These are phyloP conservation scores for Heritiera littoralis DNA, from an alignment of 345 rosid genomes.

Conservation along the genomic window DNA sequence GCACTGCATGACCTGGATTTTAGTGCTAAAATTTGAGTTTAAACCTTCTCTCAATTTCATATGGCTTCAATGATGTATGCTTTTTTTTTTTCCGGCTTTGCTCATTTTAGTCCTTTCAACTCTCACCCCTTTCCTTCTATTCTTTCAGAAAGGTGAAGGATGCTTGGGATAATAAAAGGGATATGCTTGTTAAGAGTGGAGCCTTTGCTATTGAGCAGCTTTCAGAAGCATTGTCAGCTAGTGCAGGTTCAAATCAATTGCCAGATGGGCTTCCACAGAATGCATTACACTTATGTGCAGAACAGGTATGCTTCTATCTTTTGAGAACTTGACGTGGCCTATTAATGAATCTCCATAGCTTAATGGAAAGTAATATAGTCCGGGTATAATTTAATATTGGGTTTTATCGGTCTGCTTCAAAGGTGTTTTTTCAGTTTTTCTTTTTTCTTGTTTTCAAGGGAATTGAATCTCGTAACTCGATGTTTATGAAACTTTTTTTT, in stretches of 20 bases:
- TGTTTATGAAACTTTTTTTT: neutral
- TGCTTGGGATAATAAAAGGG: slow-evolving; percentile 78
- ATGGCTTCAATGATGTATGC: neutral
- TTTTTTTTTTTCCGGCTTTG: neutral
- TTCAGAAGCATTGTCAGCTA: slow-evolving; percentile 79
- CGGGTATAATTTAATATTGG: neutral
- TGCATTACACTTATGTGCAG: slow-evolving; percentile 68
- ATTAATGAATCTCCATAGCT: neutral
- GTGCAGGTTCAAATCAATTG: slow-evolving; percentile 57
- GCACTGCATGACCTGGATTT: neutral
- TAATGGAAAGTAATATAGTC: neutral
- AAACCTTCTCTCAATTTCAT: slow-evolving; percentile 1
- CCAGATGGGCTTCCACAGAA: slow-evolving; percentile 58
- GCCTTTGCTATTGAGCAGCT: slow-evolving; percentile 81
- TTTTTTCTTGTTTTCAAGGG: neutral
- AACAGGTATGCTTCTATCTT: slow-evolving; percentile 55
- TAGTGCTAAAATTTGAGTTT: slow-evolving; percentile 8
- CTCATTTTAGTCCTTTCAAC: neutral
- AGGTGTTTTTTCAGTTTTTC: neutral
- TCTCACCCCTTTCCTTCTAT: neutral
- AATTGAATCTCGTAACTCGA: neutral
- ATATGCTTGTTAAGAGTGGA: slow-evolving; percentile 70
- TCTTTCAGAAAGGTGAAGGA: slow-evolving; percentile 77
- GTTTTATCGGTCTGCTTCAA: neutral
- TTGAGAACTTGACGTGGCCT: neutral